A percentile compares a stretch with the other conserved stretches of the same genome.
Evolutionary conservation across 2,329 filamentous ascomycete genomes (phyloP).

Genomic region (Botrytis pseudocinerea): DNA sequence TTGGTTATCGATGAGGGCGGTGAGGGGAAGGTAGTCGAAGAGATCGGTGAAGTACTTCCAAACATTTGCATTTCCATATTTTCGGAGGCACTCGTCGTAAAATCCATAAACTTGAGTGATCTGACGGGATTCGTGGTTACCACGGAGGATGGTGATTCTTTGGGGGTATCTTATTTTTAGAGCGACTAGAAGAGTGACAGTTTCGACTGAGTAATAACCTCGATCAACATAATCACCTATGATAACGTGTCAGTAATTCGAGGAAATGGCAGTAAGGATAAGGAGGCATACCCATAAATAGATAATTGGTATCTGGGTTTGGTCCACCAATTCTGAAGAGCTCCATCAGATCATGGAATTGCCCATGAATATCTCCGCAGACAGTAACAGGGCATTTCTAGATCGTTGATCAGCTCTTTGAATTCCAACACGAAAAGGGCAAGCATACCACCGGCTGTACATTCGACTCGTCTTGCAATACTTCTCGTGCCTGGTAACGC

Average conservation of each 20-base stretch:
- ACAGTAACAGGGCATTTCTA: constrained; percentile 99
- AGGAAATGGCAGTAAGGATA: constrained; percentile 3
- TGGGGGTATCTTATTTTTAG: constrained; percentile 98
- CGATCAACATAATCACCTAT: constrained; percentile 96
- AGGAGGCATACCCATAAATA: constrained; percentile 83
- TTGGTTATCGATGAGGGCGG: constrained; percentile 97
- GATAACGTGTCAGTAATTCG: constrained; percentile 28
- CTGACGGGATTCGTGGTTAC: constrained; percentile 98
- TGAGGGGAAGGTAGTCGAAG: constrained; percentile 97
- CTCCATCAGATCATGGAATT: constrained; percentile 99
- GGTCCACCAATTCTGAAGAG: constrained; percentile 98
- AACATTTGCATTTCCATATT: constrained; percentile 98
- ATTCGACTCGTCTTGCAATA: constrained; percentile 96
- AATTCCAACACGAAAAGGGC: constrained; percentile 36
- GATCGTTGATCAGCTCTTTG: constrained; percentile 29
- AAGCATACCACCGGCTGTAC: constrained; percentile 91
- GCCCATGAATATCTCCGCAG: constrained; percentile 97
- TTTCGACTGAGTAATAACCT: constrained; percentile 99
- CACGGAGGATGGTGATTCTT: constrained; percentile 96
- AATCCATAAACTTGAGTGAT: constrained; percentile 99
- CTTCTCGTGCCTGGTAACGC: constrained; percentile 77
- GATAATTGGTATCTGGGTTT: constrained; percentile 97
- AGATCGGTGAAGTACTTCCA: constrained; percentile 99
- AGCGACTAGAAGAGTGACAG: constrained; percentile 90
- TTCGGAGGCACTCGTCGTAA: constrained; percentile 97